Percentiles rank a stretch among this genome's conserved stretches.
These are phyloP conservation scores for Rhodotorula sp. DNA, from an alignment of 1,284 basidiomycete species.

Conservation along the genomic window DNA sequence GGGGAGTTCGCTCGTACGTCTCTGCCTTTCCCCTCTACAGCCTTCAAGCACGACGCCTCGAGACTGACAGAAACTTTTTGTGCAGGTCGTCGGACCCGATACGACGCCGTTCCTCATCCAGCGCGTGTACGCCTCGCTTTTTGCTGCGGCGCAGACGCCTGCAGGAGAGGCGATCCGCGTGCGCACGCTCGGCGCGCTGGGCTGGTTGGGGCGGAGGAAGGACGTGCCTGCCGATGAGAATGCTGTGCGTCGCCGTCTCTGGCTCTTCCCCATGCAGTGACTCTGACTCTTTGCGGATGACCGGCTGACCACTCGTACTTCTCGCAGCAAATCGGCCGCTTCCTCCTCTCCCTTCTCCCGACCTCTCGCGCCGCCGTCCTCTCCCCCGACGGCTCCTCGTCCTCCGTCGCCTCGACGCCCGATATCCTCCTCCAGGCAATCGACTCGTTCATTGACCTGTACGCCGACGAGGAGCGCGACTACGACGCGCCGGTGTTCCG, in stretches of 20 bases:
- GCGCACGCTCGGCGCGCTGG: slow-evolving; percentile 66
- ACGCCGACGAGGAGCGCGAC: slow-evolving; percentile 80
- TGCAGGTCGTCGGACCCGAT: slow-evolving; percentile 26
- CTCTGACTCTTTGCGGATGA: neutral
- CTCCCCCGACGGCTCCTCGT: slow-evolving; percentile 46
- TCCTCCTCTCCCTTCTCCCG: slow-evolving; percentile 61
- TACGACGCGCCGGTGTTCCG: slow-evolving; percentile 81
- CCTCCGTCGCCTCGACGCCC: slow-evolving; percentile 53
- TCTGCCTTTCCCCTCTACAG: slow-evolving; percentile 24
- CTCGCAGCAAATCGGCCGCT: slow-evolving; percentile 64
- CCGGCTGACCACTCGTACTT: neutral
- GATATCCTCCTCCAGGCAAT: slow-evolving; percentile 78
- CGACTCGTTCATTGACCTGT: slow-evolving; percentile 90
- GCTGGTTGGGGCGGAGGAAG: slow-evolving; percentile 72
- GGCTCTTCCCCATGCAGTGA: neutral
- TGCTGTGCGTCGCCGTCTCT: neutral
- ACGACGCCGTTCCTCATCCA: slow-evolving; percentile 34
- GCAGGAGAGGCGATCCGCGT: slow-evolving; percentile 39
- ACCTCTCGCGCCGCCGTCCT: slow-evolving; percentile 43
- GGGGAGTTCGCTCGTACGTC: slow-evolving; percentile 55
- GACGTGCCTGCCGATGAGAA: slow-evolving; percentile 51
- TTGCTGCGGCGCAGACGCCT: slow-evolving; percentile 31
- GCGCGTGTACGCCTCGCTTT: slow-evolving; percentile 28
- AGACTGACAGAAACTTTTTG: too few relatives aligned
- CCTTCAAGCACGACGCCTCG: neutral